A percentile compares a stretch with the other conserved stretches of the same genome.
phyloP scores from a whole-genome alignment of 768 basidiomycete species.

The Pleurotus eryngii region DNA sequence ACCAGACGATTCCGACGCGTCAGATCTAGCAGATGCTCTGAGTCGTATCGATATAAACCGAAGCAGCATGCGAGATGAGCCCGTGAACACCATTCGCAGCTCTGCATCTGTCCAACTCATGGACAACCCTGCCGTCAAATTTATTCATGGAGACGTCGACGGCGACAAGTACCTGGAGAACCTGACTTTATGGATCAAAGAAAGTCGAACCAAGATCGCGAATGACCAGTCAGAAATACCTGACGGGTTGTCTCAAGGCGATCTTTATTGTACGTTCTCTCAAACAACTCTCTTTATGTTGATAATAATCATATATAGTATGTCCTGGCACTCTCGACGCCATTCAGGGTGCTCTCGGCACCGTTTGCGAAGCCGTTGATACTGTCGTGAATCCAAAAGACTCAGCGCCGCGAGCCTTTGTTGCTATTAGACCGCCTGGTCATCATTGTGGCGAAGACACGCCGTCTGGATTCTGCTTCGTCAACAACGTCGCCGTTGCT shows the following conservation, averaged over 20 bases:
- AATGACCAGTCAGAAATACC: constrained; percentile 76
- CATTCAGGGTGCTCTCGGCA: constrained; percentile 77
- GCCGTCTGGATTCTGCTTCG: constrained; percentile 92
- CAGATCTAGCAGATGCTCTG: constrained; percentile 46
- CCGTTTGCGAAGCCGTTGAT: constrained; percentile 88
- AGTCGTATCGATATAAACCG: constrained; percentile 33
- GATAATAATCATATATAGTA: constrained; percentile 39
- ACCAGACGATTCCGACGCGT: constrained; percentile 19
- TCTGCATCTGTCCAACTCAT: constrained; percentile 52
- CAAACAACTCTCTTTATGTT: background rate
- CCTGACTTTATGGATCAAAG: constrained; percentile 53
- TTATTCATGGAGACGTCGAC: constrained; percentile 68
- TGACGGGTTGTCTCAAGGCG: constrained; percentile 63
- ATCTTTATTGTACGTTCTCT: constrained; percentile 69
- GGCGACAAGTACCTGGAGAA: constrained; percentile 65
- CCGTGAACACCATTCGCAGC: constrained; percentile 50
- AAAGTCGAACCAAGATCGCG: constrained; percentile 60
- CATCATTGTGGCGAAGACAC: constrained; percentile 92
- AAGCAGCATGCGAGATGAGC: constrained; percentile 12
- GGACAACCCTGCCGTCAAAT: constrained; percentile 64
- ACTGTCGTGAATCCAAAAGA: constrained; percentile 38
- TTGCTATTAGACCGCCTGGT: constrained; percentile 85
- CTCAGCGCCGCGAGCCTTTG: constrained; percentile 57
- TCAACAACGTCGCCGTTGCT: constrained; percentile 89
- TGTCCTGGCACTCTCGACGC: constrained; percentile 74